Conservation (phyloP, 2,329 filamentous ascomycete genomes). For the Lecanoromycetidae sp. region DNA sequence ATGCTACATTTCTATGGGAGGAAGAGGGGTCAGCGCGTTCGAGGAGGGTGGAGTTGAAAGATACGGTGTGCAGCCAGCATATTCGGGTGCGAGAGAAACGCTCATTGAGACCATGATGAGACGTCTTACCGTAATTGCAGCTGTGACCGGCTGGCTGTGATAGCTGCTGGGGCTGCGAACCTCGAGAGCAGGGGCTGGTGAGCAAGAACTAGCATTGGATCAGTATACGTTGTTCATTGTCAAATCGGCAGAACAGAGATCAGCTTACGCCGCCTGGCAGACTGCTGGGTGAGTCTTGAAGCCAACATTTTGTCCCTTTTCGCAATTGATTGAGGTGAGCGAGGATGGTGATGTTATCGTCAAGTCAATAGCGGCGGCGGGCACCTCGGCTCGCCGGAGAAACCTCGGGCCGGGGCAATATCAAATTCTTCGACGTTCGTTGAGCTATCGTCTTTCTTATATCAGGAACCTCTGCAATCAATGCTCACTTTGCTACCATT, state of each 20-base stretch:
- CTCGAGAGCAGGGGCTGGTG: constrained; percentile 32
- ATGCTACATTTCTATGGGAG: constrained; percentile 9
- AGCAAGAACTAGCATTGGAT: constrained; percentile 30
- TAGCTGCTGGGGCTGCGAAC: constrained; percentile 32
- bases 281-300: constrained; percentile 37
- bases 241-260: not conserved
- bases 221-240: constrained; percentile 18
- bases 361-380: constrained; percentile 1
- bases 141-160: constrained; percentile 30
- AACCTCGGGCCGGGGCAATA: not conserved
- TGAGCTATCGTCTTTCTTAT: not conserved
- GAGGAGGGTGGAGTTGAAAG: no score
- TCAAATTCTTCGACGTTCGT: not conserved
- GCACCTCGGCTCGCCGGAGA: not conserved
- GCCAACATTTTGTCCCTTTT: constrained; percentile 32
- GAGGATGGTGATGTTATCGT: constrained; percentile 9
- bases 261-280: constrained; percentile 37
- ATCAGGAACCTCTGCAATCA: constrained; percentile 13
- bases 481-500: constrained; percentile 10
- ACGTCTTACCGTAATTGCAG: constrained; percentile 32
- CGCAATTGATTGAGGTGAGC: not conserved
- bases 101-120: no score
- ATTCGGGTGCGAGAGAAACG: no score
- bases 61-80: no score
- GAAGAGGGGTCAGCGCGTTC: not conserved